These are phyloP conservation scores for Peniophora sp. DNA, from an alignment of 1,284 basidiomycete genomes.

Conservation along the genomic window DNA sequence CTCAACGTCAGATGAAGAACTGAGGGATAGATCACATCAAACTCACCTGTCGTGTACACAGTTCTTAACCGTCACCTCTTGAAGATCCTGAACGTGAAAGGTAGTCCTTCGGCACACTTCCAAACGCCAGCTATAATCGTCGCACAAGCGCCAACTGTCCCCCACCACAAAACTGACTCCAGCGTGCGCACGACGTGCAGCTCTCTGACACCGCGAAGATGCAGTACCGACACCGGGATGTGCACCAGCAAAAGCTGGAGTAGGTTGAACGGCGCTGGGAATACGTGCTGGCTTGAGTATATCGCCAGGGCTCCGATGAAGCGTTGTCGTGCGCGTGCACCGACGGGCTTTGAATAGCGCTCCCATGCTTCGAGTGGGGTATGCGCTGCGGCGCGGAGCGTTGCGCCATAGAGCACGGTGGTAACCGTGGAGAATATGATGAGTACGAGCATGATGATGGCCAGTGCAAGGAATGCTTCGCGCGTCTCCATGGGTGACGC, in stretches of 20 bases:
- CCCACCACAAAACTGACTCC: conserved; percentile 33
- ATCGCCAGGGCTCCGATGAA: conserved; percentile 29
- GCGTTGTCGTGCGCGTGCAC: conserved; percentile 33
- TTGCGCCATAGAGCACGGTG: conserved; percentile 21
- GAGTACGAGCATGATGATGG: conserved; percentile 26
- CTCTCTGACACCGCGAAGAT: conserved; percentile 12
- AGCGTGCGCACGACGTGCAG: conserved; percentile 10
- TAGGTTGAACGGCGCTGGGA: conserved; percentile 47
- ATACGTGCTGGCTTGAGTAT: conserved; percentile 33
- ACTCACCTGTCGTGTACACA: too few species aligned
- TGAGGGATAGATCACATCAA: too few species aligned
- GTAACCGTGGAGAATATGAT: conserved; percentile 24
- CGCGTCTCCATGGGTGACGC: conserved; percentile 39
- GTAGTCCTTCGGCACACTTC: too few species aligned
- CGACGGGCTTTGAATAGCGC: conserved; percentile 34
- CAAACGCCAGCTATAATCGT: conserved; percentile 17
- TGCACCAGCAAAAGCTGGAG: conserved; percentile 19
- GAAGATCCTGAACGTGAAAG: background rate
- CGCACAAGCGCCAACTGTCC: conserved; percentile 31
- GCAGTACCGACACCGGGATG: conserved; percentile 14
- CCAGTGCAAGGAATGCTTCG: conserved; percentile 29
- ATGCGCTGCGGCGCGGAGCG: conserved; percentile 11
- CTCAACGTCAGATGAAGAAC: too few species aligned
- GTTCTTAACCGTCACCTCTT: too few species aligned
- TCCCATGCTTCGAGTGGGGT: conserved; percentile 31